These are phyloP conservation scores for Ophiostoma ulmi DNA, from an alignment of 2,329 filamentous ascomycete species.

Conservation along the genomic window DNA sequence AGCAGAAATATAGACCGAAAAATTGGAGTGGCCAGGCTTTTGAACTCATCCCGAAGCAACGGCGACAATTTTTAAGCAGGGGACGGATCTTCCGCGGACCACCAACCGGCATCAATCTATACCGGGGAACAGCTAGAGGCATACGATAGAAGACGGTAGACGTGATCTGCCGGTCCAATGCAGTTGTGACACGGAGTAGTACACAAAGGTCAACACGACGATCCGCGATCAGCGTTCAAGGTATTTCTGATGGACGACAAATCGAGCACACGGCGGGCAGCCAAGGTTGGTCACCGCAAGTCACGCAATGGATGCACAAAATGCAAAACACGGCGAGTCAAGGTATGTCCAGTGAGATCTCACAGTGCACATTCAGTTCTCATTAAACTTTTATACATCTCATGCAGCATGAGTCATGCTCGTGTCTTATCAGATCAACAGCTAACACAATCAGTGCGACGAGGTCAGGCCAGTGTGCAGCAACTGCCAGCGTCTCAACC, in stretches of 20 bases:
- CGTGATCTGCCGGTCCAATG: neutral
- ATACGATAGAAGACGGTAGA: neutral
- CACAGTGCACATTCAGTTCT: neutral
- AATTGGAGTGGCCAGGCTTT: neutral
- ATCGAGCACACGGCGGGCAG: conserved; percentile 13
- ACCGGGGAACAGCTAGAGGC: neutral
- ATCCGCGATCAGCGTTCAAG: neutral
- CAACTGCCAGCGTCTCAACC: conserved; percentile 30
- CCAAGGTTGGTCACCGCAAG: conserved; percentile 34
- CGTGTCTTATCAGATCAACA: neutral
- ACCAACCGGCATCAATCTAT: neutral
- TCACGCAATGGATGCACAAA: conserved; percentile 33
- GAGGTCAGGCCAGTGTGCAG: conserved; percentile 30
- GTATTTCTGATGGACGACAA: neutral
- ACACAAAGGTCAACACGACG: neutral
- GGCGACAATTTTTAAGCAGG: neutral
- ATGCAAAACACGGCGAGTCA: conserved; percentile 33
- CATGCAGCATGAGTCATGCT: neutral
- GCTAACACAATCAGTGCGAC: conserved; percentile 28
- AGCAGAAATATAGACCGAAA: neutral
- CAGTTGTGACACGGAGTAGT: neutral
- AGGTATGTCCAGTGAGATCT: conserved; percentile 25
- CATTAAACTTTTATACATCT: neutral
- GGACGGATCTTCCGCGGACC: neutral
- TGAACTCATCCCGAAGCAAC: neutral